Percentiles rank a stretch among this genome's conserved stretches.
Evolutionary conservation across 148 eudicot species (phyloP).

Genomic region (Salicornia ramosissima): DNA sequence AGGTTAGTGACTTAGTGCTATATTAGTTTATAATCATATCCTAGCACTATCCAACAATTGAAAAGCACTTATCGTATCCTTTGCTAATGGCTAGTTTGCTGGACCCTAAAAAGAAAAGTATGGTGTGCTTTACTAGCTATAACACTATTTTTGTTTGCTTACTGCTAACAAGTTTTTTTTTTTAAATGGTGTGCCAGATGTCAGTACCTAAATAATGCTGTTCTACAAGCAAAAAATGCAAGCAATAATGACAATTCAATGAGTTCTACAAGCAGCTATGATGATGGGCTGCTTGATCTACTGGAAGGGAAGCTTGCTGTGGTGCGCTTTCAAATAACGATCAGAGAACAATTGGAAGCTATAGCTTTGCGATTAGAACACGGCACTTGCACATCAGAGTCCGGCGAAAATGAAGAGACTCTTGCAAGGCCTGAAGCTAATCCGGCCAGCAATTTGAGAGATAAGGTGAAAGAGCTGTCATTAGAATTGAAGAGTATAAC

Average conservation of each 20-base stretch:
- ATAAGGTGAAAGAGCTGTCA: slow-evolving; percentile 80
- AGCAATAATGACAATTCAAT: slow-evolving; percentile 41
- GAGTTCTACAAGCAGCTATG: slow-evolving; percentile 51
- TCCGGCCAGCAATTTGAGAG: slow-evolving; percentile 35
- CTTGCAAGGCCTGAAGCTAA: slow-evolving; percentile 38
- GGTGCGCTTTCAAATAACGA: slow-evolving; percentile 82
- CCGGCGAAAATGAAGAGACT: slow-evolving; percentile 41
- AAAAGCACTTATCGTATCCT: slow-evolving; percentile 1
- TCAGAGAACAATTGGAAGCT: slow-evolving; percentile 66
- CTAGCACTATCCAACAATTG: neutral
- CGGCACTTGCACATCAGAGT: slow-evolving; percentile 42
- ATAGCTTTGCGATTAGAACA: slow-evolving; percentile 54
- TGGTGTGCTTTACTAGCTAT: too few species aligned
- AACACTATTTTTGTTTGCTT: neutral
- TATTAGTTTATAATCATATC: neutral
- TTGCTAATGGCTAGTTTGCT: neutral
- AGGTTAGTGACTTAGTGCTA: slow-evolving; percentile 39
- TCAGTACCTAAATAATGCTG: slow-evolving; percentile 87
- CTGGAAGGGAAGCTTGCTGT: slow-evolving; percentile 97
- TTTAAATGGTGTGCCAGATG: slow-evolving; percentile 53
- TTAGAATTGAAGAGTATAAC: slow-evolving; percentile 81
- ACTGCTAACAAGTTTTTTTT: neutral
- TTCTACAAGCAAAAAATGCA: slow-evolving; percentile 90
- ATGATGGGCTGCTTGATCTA: slow-evolving; percentile 83
- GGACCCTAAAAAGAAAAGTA: neutral